These are phyloP conservation scores for Melaleuca quinquenervia DNA, from an alignment of 345 rosid species.

Conservation along the genomic window DNA sequence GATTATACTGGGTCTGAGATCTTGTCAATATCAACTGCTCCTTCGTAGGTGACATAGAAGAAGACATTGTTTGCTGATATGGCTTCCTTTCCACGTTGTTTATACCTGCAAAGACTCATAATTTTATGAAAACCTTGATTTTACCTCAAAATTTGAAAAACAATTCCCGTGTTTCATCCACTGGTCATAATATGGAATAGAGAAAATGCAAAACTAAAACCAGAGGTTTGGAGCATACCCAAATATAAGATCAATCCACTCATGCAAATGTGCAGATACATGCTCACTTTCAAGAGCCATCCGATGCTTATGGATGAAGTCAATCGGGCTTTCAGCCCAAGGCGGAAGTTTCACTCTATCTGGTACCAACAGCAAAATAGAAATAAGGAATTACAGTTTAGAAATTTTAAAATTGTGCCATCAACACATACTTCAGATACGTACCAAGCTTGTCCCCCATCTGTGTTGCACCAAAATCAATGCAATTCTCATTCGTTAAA, in stretches of 20 bases:
- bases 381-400: neutral
- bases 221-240: slow-evolving; percentile 42
- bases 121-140: neutral
- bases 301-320: slow-evolving; percentile 92
- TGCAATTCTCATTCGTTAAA: slow-evolving; percentile 75
- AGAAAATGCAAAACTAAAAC: neutral
- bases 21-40: slow-evolving; percentile 85
- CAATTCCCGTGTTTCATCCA: neutral
- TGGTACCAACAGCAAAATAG: slow-evolving; percentile 8
- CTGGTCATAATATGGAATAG: neutral
- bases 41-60: slow-evolving; percentile 96
- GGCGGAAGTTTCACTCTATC: slow-evolving; percentile 92
- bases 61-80: slow-evolving; percentile 86
- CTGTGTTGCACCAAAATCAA: slow-evolving; percentile 90
- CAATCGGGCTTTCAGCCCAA: slow-evolving; percentile 89
- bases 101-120: slow-evolving; percentile 38
- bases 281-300: slow-evolving; percentile 96
- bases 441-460: slow-evolving; percentile 89
- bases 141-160: neutral
- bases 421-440: slow-evolving; percentile 4
- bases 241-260: slow-evolving; percentile 97
- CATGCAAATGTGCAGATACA: slow-evolving; percentile 92
- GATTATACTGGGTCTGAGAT: slow-evolving; percentile 61
- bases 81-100: slow-evolving; percentile 99
- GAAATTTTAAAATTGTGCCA: neutral